These are phyloP conservation scores for Pyrus hybrid DNA, from an alignment of 331 rosid species.

Conservation along the genomic window DNA sequence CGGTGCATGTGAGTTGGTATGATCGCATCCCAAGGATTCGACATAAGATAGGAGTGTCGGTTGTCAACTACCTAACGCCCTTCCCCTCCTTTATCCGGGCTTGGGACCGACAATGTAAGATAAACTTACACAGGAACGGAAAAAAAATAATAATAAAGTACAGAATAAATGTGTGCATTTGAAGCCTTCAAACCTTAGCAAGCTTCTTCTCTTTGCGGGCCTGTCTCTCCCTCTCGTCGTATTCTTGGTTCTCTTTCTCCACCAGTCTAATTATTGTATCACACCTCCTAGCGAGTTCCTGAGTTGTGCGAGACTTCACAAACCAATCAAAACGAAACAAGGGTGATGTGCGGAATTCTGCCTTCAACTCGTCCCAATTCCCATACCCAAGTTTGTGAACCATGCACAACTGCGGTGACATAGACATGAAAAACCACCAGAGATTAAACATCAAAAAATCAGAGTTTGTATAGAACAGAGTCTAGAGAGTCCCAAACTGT, in stretches of 20 bases:
- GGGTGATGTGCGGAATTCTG: constrained; percentile 91
- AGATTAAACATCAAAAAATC: not conserved
- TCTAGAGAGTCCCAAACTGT: not conserved
- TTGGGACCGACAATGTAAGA: too few relatives aligned
- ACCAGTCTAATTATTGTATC: constrained; percentile 89
- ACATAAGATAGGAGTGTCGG: too few relatives aligned
- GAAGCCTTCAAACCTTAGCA: constrained; percentile 59
- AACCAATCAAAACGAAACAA: constrained; percentile 99
- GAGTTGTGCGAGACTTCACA: constrained; percentile 96
- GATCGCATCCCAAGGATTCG: too few relatives aligned
- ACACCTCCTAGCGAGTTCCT: constrained; percentile 97
- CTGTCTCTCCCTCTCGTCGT: constrained; percentile 93
- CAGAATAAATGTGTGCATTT: not conserved
- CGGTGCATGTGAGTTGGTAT: too few relatives aligned
- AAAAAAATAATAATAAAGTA: too few relatives aligned
- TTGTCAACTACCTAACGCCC: too few relatives aligned
- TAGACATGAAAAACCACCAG: not conserved
- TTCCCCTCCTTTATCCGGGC: too few relatives aligned
- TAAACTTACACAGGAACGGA: too few relatives aligned
- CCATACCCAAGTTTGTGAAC: constrained; percentile 98
- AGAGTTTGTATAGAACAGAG: not conserved
- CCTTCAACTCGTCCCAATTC: constrained; percentile 98
- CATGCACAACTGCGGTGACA: constrained; percentile 70
- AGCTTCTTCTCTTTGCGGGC: constrained; percentile 99
- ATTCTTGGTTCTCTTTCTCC: constrained; percentile 98